Base-by-base conservation (phyloP, 495 filamentous ascomycete species). In the Neurospora cerealis region DNA sequence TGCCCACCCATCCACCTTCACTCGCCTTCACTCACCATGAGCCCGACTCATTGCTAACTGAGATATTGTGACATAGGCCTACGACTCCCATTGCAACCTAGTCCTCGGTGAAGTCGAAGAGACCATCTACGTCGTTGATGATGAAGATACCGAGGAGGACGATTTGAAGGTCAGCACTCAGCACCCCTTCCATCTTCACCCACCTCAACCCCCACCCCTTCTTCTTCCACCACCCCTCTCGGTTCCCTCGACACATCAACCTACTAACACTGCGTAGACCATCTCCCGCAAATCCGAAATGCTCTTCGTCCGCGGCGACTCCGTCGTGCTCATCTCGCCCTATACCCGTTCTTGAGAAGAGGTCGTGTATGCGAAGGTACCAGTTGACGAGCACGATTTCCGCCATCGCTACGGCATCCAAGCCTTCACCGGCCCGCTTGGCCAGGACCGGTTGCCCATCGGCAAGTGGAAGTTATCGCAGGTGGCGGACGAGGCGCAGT, bases 241-340 rank as follows among this genome's bases (percentile, higher is more conserved):
- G n/a, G n/a, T n/a, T n/a, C n/a, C n/a, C n/a, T n/a, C n/a, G n/a
- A 17, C 39, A 17, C 39, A 41, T 41, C 39, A 41, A 36, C 21
- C 4, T 8, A 13, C 42, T 15, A 9, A 66, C 54, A 17, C 0
- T 4, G 1, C 0, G n/a, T 74, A 97, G 95, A 97, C 93, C 13
- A 90, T 94, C 72, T 96, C 94, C 82, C 97, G 96, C 83, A 95
- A 97, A 79, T 95, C 93, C 54, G 96, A 98, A 80, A 99, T 98
- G 96, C 84, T 99, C n/a, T 99, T 99, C 79, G 96, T 99, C 36
- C 86, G 96, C 97, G 95, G 95, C 74, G 95, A 99, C 80, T 97
- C 94, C 44, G 95, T 99, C 34, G 96, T 99, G 73, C 88, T 99
- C 77, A 97, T 99, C 77, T 97, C 95, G 42, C 93, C 94, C 9